These are phyloP conservation scores for Mycena amicta DNA, from an alignment of 768 basidiomycete genomes.

Conservation along the genomic window DNA sequence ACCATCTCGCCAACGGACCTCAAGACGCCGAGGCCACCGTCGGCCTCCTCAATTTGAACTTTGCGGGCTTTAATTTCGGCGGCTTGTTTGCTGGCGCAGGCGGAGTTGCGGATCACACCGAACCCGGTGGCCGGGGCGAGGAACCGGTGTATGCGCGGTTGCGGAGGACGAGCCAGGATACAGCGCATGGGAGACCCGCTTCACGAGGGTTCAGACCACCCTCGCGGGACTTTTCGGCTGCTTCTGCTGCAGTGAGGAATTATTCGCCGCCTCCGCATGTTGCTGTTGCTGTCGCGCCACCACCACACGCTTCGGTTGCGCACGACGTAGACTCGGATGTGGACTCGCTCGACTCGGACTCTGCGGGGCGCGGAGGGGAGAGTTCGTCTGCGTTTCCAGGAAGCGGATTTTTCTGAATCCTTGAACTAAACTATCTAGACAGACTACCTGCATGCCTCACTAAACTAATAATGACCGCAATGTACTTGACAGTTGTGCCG, in stretches of 20 bases:
- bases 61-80: slow-evolving; percentile 15
- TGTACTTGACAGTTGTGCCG: too few species aligned
- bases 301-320: too few species aligned
- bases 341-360: slow-evolving; percentile 20
- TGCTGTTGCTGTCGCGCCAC: too few species aligned
- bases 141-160: slow-evolving; percentile 22
- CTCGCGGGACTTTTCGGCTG: slow-evolving; percentile 2
- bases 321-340: slow-evolving; percentile 21
- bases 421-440: background rate
- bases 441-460: background rate
- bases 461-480: background rate
- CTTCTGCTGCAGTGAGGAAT: slow-evolving; percentile 2
- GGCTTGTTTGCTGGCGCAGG: slow-evolving; percentile 7
- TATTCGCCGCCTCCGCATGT: slow-evolving; percentile 10
- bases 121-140: slow-evolving; percentile 14
- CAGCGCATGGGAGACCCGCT: slow-evolving; percentile 8
- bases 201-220: slow-evolving; percentile 18
- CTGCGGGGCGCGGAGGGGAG: slow-evolving; percentile 17
- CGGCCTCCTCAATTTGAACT: background rate
- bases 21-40: slow-evolving; percentile 18
- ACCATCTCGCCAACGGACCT: background rate
- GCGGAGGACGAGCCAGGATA: slow-evolving; percentile 19
- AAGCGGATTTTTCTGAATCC: slow-evolving; percentile 17
- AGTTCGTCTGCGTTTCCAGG: slow-evolving; percentile 22
- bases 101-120: background rate